Evolutionary conservation across 805 yeast genomes (phyloP).

Genomic region (Kuraishia piskuri): DNA sequence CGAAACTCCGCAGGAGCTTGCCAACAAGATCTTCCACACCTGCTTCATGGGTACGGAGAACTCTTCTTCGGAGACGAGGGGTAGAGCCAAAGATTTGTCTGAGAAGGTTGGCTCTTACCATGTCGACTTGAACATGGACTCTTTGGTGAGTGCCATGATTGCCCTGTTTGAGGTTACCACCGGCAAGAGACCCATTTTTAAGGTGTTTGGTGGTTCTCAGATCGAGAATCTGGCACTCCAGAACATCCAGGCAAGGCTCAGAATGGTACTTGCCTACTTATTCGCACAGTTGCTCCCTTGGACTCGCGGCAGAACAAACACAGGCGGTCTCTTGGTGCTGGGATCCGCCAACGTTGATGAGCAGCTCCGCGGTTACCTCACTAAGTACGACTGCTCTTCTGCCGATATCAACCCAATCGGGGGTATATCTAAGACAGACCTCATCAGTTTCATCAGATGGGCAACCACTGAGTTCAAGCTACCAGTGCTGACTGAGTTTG

Average conservation of each 20-base stretch:
- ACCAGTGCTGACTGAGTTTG: constrained; percentile 70
- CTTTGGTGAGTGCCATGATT: constrained; percentile 65
- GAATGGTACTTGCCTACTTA: constrained; percentile 91
- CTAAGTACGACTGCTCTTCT: constrained; percentile 94
- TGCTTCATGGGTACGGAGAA: constrained; percentile 95
- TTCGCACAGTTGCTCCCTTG: constrained; percentile 95
- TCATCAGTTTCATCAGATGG: constrained; percentile 78
- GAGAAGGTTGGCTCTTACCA: constrained; percentile 79
- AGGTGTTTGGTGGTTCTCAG: constrained; percentile 87
- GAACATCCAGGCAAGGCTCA: constrained; percentile 89
- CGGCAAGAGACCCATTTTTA: constrained; percentile 81
- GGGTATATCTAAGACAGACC: constrained; percentile 93
- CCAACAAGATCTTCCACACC: constrained; percentile 73
- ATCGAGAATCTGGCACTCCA: constrained; percentile 92
- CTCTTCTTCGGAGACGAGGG: constrained; percentile 81
- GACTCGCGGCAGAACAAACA: constrained; percentile 64
- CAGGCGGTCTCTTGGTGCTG: constrained; percentile 79
- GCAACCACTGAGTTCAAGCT: constrained; percentile 60
- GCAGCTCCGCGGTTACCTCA: constrained; percentile 87
- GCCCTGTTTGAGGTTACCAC: constrained; percentile 80
- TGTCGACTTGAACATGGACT: constrained; percentile 86
- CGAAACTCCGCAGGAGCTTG: constrained; percentile 62
- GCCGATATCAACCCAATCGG: constrained; percentile 99
- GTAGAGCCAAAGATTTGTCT: constrained; percentile 73
- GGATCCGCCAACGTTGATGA: constrained; percentile 98